A percentile compares a stretch with the other conserved stretches of the same genome.
phyloP scores from a whole-genome alignment of 164 flowering plant species.

The Tetrastigma voinierianum region DNA sequence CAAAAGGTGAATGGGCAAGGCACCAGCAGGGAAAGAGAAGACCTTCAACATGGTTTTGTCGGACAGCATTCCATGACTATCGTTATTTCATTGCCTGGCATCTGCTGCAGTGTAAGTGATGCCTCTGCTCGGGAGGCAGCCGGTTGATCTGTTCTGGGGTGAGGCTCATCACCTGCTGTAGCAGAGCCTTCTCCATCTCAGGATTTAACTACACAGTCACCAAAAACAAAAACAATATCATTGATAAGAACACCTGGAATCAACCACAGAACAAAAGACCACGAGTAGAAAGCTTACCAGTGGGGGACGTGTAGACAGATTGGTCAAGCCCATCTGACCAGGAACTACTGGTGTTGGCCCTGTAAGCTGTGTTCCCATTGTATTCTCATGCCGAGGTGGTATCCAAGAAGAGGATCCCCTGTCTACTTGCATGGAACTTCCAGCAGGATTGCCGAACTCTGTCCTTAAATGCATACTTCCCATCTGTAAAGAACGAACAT shows the following conservation, averaged over 20 bases:
- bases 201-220: slow-evolving; percentile 53
- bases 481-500: slow-evolving; percentile 33
- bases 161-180: slow-evolving; percentile 95
- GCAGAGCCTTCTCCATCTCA: slow-evolving; percentile 83
- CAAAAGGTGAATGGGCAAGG: too few relatives aligned
- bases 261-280: not conserved
- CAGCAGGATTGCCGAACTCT: slow-evolving; percentile 51
- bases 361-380: slow-evolving; percentile 44
- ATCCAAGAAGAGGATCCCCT: slow-evolving; percentile 63
- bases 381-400: slow-evolving; percentile 53
- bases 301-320: slow-evolving; percentile 53
- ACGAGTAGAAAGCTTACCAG: slow-evolving; percentile 31
- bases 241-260: not conserved
- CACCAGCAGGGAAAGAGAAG: too few relatives aligned
- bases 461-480: slow-evolving; percentile 50
- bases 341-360: slow-evolving; percentile 50
- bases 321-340: slow-evolving; percentile 55
- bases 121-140: slow-evolving; percentile 89
- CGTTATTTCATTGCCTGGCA: slow-evolving; percentile 49
- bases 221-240: not conserved
- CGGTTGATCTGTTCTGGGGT: slow-evolving; percentile 89
- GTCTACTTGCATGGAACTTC: slow-evolving; percentile 56
- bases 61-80: not conserved
- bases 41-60: too few relatives aligned
- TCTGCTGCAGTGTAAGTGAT: slow-evolving; percentile 85